Base-by-base conservation (phyloP, 2,329 filamentous ascomycete genomes). In the Xylaria sp. region DNA sequence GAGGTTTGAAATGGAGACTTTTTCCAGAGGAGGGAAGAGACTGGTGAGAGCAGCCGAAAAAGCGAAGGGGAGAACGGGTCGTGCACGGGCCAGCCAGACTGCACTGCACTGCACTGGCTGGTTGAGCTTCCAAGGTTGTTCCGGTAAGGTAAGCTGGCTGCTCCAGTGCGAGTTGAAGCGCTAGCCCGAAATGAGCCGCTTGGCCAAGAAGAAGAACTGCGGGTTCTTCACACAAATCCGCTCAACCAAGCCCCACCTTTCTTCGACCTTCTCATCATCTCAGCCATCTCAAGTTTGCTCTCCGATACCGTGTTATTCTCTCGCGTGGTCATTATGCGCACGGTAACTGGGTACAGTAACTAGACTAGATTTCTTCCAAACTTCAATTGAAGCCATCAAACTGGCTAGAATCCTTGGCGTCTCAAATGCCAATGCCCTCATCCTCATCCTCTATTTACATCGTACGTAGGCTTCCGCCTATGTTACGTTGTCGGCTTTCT, bases 1-100 rank as follows among this genome's bases (percentile, higher is more conserved):
- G 72, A 74, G 72, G 70, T 72, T 69, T 75, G 67, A 53, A 69
- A 75, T 71, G 73, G 75, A 75, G 74, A 74, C 75, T 76, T 77
- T 75, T 75, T 73, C 65, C 69, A 68, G 69, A 75, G 64, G 70
- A 71, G 72, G 57, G 69, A 72, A 71, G 69, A 74, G 60, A 69
- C 62, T 68, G 66, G 21, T 39, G 50, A 64, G 64, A 68, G 61
- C 47, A 55, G 65, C 67, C 69, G 45, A 64, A 68, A 73, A 69
- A 70, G 65, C 71, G 70, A 72, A 67, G 68, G 68, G 67, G 69
- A 69, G 70, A 68, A 65, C 50, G 65, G 70, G 53, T 50, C 45
- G 54, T 51, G 71, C 71, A 73, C 71, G 50, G 69, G 67, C 71
- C 34, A 36, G 34, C 7, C 11, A 36, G 69, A 47, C 24, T 27